These are phyloP conservation scores for Pseudogymnoascus sp. DNA, from an alignment of 2,329 filamentous ascomycete species.

Conservation along the genomic window DNA sequence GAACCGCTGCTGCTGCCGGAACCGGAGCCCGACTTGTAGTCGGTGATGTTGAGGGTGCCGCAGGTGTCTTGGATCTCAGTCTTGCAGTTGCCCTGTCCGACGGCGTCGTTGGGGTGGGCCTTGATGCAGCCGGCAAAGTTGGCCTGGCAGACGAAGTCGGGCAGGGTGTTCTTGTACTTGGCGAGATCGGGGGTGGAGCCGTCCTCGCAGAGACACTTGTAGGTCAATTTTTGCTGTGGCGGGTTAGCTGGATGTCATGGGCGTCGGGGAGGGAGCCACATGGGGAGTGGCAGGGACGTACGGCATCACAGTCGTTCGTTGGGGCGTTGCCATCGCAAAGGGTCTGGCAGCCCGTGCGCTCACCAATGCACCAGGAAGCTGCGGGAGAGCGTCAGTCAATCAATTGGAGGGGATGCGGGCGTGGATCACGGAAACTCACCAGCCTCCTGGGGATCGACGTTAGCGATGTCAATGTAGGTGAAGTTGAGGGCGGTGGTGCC, in stretches of 20 bases:
- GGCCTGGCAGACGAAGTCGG: conserved; percentile 52
- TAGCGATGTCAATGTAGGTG: conserved; percentile 34
- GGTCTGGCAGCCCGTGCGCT: conserved; percentile 53
- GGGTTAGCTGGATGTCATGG: not conserved
- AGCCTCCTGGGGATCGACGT: conserved; percentile 33
- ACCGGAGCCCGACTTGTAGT: conserved; percentile 21
- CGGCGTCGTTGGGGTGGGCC: conserved; percentile 39
- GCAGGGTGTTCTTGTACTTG: conserved; percentile 52
- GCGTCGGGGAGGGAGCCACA: not conserved
- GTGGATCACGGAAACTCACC: conserved; percentile 21
- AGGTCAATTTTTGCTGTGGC: conserved; percentile 43
- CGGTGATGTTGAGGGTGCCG: conserved; percentile 42
- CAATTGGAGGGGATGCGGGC: not conserved
- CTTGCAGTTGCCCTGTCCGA: conserved; percentile 44
- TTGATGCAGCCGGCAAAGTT: conserved; percentile 45
- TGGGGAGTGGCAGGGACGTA: conserved; percentile 35
- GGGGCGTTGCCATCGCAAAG: conserved; percentile 48
- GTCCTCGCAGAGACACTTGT: conserved; percentile 52
- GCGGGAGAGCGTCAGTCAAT: conserved; percentile 16
- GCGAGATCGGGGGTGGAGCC: conserved; percentile 44
- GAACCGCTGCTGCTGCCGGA: conserved; percentile 30
- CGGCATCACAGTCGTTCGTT: conserved; percentile 50
- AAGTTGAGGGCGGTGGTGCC: conserved; percentile 25
- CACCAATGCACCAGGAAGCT: conserved; percentile 52
- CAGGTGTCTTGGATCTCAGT: conserved; percentile 38